Conservation (phyloP, 495 filamentous ascomycete genomes). For the Podospora pseudocomata region DNA sequence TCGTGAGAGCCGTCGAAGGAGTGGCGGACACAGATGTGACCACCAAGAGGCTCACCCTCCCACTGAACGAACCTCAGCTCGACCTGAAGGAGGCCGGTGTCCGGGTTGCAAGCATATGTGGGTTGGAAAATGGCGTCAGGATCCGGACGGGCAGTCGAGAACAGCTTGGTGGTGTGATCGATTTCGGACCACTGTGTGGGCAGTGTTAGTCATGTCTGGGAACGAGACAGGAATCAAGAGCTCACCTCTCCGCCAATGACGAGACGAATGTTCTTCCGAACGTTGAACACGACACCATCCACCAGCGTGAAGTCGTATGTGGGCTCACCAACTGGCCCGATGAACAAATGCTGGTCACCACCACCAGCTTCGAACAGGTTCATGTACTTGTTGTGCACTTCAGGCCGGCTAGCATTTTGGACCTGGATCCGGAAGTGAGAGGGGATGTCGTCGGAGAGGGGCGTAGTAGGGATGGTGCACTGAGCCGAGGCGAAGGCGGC, state of each 20-base stretch:
- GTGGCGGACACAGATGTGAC: constrained; percentile 42
- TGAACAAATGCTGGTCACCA: constrained; percentile 49
- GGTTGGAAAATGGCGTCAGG: constrained; percentile 47
- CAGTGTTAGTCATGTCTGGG: background rate
- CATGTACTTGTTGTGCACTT: constrained; percentile 48
- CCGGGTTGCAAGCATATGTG: constrained; percentile 49
- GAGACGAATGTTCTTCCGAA: constrained; percentile 33
- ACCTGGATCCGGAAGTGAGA: constrained; percentile 44
- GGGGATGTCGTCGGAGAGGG: constrained; percentile 41
- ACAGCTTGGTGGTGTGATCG: constrained; percentile 56
- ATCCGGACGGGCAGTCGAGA: constrained; percentile 51
- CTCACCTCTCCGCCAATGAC: constrained; percentile 48
- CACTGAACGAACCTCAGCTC: constrained; percentile 39
- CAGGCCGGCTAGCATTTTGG: constrained; percentile 47
- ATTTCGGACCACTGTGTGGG: constrained; percentile 41
- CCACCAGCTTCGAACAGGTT: constrained; percentile 49
- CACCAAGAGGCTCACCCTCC: constrained; percentile 34
- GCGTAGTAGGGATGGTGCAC: constrained; percentile 38
- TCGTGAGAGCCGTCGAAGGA: constrained; percentile 41
- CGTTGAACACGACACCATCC: constrained; percentile 41
- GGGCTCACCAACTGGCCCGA: constrained; percentile 45
- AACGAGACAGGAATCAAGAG: background rate
- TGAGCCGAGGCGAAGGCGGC: constrained; percentile 30
- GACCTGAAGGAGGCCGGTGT: constrained; percentile 43
- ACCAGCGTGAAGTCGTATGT: constrained; percentile 46